phyloP scores from a whole-genome alignment of 164 flowering plant genomes.

The Vitis rupestris region DNA sequence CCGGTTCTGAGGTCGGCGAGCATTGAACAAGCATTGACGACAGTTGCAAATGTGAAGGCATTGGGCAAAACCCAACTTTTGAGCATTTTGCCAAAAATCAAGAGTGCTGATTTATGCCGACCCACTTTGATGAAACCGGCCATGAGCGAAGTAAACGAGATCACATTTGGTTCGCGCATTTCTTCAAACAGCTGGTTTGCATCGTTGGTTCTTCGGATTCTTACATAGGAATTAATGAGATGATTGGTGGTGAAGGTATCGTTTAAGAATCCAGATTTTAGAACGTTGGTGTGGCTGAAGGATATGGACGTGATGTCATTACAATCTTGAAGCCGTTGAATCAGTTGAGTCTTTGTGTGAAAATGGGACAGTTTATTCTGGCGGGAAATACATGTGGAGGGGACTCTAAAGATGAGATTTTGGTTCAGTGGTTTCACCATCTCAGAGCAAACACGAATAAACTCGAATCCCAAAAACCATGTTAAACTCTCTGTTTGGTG shows the following conservation, averaged over 20 bases:
- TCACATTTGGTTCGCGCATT: slow-evolving; percentile 54
- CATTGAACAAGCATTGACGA: slow-evolving; percentile 47
- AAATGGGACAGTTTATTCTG: slow-evolving; percentile 18
- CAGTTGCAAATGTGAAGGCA: slow-evolving; percentile 48
- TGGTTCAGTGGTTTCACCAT: slow-evolving; percentile 15
- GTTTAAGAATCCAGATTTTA: slow-evolving; percentile 38
- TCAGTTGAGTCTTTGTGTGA: slow-evolving; percentile 21
- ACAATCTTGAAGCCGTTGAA: slow-evolving; percentile 33
- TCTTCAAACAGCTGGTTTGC: slow-evolving; percentile 55
- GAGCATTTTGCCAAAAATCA: slow-evolving; percentile 33
- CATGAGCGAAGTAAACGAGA: slow-evolving; percentile 67
- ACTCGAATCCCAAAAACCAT: too few species aligned
- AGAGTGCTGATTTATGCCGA: slow-evolving; percentile 34
- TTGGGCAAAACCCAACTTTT: slow-evolving; percentile 29
- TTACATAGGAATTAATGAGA: slow-evolving; percentile 38
- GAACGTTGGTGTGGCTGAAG: slow-evolving; percentile 27
- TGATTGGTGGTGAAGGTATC: slow-evolving; percentile 42
- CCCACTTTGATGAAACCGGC: slow-evolving; percentile 38
- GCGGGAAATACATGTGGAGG: slow-evolving; percentile 19
- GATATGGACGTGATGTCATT: slow-evolving; percentile 16
- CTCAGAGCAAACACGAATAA: not conserved
- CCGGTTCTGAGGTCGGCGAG: slow-evolving; percentile 41
- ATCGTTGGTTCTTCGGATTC: slow-evolving; percentile 5
- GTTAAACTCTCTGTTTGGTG: too few species aligned
- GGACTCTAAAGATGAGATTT: slow-evolving; percentile 8